These are phyloP conservation scores for Crithidia bombi DNA, from an alignment of 208 protist genomes.

Conservation along the genomic window DNA sequence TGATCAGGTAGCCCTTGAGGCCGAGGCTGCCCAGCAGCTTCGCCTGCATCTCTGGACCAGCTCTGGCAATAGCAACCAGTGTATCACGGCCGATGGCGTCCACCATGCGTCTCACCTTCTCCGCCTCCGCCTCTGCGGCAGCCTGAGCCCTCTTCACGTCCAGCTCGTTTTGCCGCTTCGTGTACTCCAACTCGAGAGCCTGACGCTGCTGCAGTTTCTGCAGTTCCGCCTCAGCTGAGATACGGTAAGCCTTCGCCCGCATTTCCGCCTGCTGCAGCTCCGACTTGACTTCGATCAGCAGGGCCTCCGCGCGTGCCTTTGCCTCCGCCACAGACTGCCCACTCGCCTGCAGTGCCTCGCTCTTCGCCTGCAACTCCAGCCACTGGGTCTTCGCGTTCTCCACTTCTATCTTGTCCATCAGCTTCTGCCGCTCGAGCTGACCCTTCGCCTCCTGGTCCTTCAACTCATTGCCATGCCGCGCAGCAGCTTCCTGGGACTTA, in stretches of 20 bases:
- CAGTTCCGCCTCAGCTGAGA: slow-evolving; percentile 86
- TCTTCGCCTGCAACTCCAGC: slow-evolving; percentile 93
- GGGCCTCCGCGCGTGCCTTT: slow-evolving; percentile 89
- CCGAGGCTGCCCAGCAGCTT: slow-evolving; percentile 95
- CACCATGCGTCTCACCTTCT: slow-evolving; percentile 89
- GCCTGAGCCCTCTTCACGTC: slow-evolving; percentile 82
- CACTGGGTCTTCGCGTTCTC: slow-evolving; percentile 83
- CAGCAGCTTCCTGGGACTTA: slow-evolving; percentile 95
- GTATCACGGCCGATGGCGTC: slow-evolving; percentile 92
- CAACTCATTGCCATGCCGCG: slow-evolving; percentile 92
- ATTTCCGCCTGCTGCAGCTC: slow-evolving; percentile 91
- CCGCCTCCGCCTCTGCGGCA: slow-evolving; percentile 85
- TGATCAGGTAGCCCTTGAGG: slow-evolving; percentile 96
- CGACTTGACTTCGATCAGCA: slow-evolving; percentile 87
- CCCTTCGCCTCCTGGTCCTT: slow-evolving; percentile 93
- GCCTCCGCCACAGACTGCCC: slow-evolving; percentile 93
- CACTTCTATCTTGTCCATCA: slow-evolving; percentile 87
- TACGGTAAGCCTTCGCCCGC: slow-evolving; percentile 78
- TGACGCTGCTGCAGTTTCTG: slow-evolving; percentile 84
- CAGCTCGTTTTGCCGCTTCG: slow-evolving; percentile 75
- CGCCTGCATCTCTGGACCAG: slow-evolving; percentile 95
- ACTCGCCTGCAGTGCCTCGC: slow-evolving; percentile 89
- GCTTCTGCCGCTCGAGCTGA: slow-evolving; percentile 92
- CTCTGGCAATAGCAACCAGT: slow-evolving; percentile 89
- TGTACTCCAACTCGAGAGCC: slow-evolving; percentile 89